Evolutionary conservation across 1,139 yeast genomes (phyloP).

Genomic region (Casaregolazyma lundiana): DNA sequence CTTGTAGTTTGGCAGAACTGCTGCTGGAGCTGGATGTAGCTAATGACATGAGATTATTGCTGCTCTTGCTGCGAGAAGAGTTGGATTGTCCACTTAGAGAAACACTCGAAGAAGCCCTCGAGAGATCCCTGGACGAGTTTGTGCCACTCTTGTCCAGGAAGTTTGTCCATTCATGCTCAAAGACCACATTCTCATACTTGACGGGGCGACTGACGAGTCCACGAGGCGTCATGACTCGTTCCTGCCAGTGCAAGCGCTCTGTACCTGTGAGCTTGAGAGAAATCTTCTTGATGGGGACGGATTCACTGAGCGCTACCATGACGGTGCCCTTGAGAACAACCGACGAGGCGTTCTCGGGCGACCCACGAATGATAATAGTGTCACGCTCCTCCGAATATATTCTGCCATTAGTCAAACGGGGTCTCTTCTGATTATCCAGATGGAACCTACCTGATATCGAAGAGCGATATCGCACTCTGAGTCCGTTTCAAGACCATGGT

Average conservation of each 20-base stretch:
- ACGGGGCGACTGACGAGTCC: slow-evolving; percentile 47
- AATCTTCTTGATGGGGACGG: slow-evolving; percentile 62
- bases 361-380: slow-evolving; percentile 75
- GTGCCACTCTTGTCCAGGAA: slow-evolving; percentile 22
- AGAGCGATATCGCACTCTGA: slow-evolving; percentile 18
- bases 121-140: background rate
- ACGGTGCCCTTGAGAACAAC: slow-evolving; percentile 72
- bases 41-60: background rate
- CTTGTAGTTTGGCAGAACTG: slow-evolving; percentile 44
- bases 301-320: slow-evolving; percentile 71
- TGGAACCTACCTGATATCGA: slow-evolving; percentile 16
- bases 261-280: slow-evolving; percentile 62
- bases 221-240: slow-evolving; percentile 40
- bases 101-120: slow-evolving; percentile 1
- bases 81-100: slow-evolving; percentile 6
- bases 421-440: no score
- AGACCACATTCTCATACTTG: slow-evolving; percentile 60
- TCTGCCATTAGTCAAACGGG: no score
- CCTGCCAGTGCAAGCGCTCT: slow-evolving; percentile 46
- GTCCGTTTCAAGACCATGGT: slow-evolving; percentile 12
- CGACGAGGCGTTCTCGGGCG: slow-evolving; percentile 72
- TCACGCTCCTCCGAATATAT: slow-evolving; percentile 52
- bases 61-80: background rate
- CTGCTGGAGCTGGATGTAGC: slow-evolving; percentile 13
- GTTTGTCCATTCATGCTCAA: slow-evolving; percentile 74